Evolutionary conservation across 352 stramenopile genomes (phyloP), one percentile per base, ranked within the genome.

Genomic region (Globisporangium canariense): DNA sequence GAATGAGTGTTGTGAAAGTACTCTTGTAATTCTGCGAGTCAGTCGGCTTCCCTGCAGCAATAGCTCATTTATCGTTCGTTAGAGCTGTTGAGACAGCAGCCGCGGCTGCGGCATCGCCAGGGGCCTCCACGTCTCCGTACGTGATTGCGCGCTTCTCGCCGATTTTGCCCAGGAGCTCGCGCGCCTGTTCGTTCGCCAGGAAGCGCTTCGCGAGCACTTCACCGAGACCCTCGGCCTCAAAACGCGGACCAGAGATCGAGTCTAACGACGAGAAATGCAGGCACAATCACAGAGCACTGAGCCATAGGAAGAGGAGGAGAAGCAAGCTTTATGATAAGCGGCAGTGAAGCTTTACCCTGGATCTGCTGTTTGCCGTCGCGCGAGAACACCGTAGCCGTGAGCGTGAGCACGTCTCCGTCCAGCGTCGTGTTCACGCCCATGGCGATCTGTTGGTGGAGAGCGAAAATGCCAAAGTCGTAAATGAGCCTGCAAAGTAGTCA

Each of bases 361-460:
- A 93, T 66, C 20, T 67, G 76, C 34, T 83, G 66, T 65, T 84
- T 88, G 69, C 86, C 86, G 56, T 92, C 86, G 10, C 81, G 78
- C 13, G 86, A 92, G 58, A 91, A 73, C 22, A 94, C 74, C 18
- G 78, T 90, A 28, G 83, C 75, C n/a, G 79, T 89, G 20, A 94
- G 70, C 28, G 78, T 91, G 10, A 94, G 71, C 43, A 58, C 82
- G 50, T 91, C 81, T 25, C 66, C 70, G 16, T 89, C 71, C 20
- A 94, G 64, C 9, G 72, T 86, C 49, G 86, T 78, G 67, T 88
- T 86, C 56, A 94, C 86, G 11, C 83, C 86, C 86, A 94, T 94
- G 20, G 86, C 81, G 41, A 94, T 93, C 83, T 89, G 51, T 14
- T 41, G 9, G 9, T 41, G 36, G 40, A 63, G 20, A 36, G 36